Conservation (phyloP, 202 grass and related monocot genomes). For the Schoenoplectus triqueter region DNA sequence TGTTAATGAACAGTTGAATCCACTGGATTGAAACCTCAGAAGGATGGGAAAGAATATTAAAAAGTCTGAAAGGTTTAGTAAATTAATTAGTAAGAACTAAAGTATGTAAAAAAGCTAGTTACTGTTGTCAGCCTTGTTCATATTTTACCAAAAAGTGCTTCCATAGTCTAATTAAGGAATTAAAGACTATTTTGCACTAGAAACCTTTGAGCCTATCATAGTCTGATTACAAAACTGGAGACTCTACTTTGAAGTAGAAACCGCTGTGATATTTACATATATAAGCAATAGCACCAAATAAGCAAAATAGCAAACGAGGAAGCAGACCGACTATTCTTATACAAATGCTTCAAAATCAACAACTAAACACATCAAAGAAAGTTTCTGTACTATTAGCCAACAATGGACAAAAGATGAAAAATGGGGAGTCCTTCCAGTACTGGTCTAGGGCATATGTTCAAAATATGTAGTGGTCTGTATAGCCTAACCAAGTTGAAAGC, state of each 20-base stretch:
- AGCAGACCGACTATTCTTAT: background rate
- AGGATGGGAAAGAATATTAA: conserved; percentile 34
- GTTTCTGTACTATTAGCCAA: conserved; percentile 7
- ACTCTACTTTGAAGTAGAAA: no score
- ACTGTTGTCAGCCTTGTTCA: background rate
- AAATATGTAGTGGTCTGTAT: background rate
- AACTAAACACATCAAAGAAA: conserved; percentile 1
- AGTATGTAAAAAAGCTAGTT: conserved; percentile 18
- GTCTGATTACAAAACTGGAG: no score
- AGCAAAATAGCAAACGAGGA: background rate
- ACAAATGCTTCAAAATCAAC: background rate
- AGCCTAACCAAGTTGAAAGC: conserved; percentile 39
- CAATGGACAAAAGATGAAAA: conserved; percentile 1
- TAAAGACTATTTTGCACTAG: no score
- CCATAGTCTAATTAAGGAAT: background rate
- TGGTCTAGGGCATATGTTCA: conserved; percentile 32
- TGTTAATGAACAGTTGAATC: conserved; percentile 35
- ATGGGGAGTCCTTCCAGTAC: conserved; percentile 2
- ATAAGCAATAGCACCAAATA: no score
- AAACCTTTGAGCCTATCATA: no score
- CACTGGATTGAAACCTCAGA: conserved; percentile 22
- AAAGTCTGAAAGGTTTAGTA: conserved; percentile 33
- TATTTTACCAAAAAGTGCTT: conserved; percentile 22
- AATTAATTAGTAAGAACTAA: conserved; percentile 24
- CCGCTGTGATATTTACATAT: no score